These are phyloP conservation scores for Primulina eburnea DNA, from an alignment of 257 asterid species.

Conservation along the genomic window DNA sequence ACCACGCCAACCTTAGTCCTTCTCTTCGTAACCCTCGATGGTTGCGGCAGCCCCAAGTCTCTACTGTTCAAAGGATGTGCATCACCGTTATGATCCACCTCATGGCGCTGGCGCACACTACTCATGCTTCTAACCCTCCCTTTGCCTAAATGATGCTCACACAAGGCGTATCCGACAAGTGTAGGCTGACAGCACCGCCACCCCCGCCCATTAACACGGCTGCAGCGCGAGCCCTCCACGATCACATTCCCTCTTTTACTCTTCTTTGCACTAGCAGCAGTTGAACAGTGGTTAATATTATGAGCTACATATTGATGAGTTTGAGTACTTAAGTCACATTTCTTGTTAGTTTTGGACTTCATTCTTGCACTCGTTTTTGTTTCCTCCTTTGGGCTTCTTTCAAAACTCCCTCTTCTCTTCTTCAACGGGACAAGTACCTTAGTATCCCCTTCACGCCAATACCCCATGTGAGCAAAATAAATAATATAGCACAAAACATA, in stretches of 20 bases:
- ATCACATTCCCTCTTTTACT: conserved; percentile 48
- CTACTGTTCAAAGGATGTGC: neutral
- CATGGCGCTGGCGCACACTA: conserved; percentile 24
- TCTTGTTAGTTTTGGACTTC: conserved; percentile 65
- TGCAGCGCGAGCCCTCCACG: conserved; percentile 75
- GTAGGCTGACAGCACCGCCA: conserved; percentile 81
- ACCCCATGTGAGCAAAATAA: neutral
- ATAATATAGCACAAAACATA: neutral
- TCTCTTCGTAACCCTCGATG: conserved; percentile 32
- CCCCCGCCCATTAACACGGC: conserved; percentile 81
- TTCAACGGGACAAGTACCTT: conserved; percentile 45
- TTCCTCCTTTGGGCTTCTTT: conserved; percentile 22
- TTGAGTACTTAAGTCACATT: conserved; percentile 18
- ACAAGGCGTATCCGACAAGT: conserved; percentile 65
- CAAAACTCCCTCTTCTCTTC: conserved; percentile 47
- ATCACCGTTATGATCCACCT: neutral
- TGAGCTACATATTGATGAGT: conserved; percentile 16
- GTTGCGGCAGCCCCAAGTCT: neutral
- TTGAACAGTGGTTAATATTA: neutral
- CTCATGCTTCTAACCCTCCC: conserved; percentile 54
- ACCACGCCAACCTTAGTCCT: conserved; percentile 51
- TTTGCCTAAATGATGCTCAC: conserved; percentile 78
- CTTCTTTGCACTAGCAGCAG: conserved; percentile 26
- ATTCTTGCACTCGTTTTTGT: conserved; percentile 22
- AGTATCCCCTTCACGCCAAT: conserved; percentile 33